A percentile compares a stretch with the other conserved stretches of the same genome.
phyloP scores from a whole-genome alignment of 2,329 filamentous ascomycete genomes.

The Sphaerulina populicola region DNA sequence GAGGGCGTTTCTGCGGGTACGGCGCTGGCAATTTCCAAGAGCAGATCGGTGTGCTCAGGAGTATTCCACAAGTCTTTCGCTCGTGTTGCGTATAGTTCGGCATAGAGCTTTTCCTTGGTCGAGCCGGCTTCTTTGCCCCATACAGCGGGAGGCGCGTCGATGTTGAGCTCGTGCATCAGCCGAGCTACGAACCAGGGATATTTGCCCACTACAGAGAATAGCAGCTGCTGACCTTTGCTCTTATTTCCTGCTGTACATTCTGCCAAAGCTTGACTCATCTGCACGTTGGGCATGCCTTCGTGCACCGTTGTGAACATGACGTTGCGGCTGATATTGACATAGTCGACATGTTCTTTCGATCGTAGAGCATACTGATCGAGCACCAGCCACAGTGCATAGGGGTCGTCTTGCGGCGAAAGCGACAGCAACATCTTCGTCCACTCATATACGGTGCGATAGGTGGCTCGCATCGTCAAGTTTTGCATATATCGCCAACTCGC shows the following conservation, averaged over 20 bases:
- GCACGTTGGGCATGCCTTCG: slow-evolving; percentile 58
- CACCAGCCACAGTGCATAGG: slow-evolving; percentile 71
- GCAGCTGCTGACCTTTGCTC: slow-evolving; percentile 54
- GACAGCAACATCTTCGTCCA: slow-evolving; percentile 81
- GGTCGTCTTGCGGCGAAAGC: slow-evolving; percentile 64
- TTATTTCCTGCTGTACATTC: slow-evolving; percentile 61
- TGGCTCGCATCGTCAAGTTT: slow-evolving; percentile 81
- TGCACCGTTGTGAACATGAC: slow-evolving; percentile 42
- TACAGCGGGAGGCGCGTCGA: slow-evolving; percentile 67
- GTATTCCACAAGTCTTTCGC: slow-evolving; percentile 83
- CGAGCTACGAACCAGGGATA: slow-evolving; percentile 79
- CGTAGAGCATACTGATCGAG: slow-evolving; percentile 80
- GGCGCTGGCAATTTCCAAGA: slow-evolving; percentile 60
- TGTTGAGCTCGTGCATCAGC: slow-evolving; percentile 69
- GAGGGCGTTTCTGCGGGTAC: slow-evolving; percentile 36
- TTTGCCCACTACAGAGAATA: slow-evolving; percentile 59
- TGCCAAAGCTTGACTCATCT: slow-evolving; percentile 69
- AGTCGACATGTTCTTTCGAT: slow-evolving; percentile 65
- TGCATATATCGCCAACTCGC: slow-evolving; percentile 81
- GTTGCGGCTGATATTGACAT: slow-evolving; percentile 59
- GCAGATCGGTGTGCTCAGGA: slow-evolving; percentile 57
- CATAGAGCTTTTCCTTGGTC: slow-evolving; percentile 58
- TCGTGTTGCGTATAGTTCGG: slow-evolving; percentile 65
- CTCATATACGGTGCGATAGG: slow-evolving; percentile 84
- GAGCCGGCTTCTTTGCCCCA: slow-evolving; percentile 70